Evolutionary conservation across 495 filamentous ascomycete genomes (phyloP).

Genomic region (Aspergillus heteromorphus): DNA sequence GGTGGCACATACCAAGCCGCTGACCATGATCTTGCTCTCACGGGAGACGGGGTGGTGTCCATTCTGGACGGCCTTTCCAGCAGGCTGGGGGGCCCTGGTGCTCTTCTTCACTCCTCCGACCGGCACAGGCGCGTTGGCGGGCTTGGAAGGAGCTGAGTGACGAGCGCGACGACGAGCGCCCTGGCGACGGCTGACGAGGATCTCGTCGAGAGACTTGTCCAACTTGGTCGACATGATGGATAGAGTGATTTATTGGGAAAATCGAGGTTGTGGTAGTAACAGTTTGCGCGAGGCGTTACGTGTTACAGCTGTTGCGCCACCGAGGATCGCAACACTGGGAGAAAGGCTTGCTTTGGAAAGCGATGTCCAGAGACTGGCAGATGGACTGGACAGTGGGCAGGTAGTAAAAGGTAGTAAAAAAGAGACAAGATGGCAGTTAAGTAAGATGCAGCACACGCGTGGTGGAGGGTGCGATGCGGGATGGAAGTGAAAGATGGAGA

Average conservation of each 20-base stretch:
- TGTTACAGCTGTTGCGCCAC: constrained; percentile 3
- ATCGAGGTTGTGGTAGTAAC: constrained; percentile 3
- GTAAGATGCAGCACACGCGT: constrained; percentile 4
- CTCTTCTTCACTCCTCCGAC: constrained; percentile 86
- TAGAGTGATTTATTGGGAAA: not conserved
- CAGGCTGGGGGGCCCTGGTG: constrained; percentile 54
- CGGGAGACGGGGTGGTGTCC: constrained; percentile 51
- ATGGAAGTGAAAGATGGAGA: constrained; percentile 15
- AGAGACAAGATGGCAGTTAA: constrained; percentile 14
- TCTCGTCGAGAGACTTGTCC: constrained; percentile 92
- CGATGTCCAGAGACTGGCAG: constrained; percentile 2
- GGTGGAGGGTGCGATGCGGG: constrained; percentile 16
- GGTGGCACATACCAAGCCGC: constrained; percentile 78
- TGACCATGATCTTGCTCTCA: constrained; percentile 95
- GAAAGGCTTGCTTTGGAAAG: not conserved
- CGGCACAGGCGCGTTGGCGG: constrained; percentile 53
- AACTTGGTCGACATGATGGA: constrained; percentile 80
- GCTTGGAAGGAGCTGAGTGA: constrained; percentile 47
- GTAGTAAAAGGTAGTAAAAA: constrained; percentile 8
- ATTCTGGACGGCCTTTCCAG: constrained; percentile 59
- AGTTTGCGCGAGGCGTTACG: constrained; percentile 7
- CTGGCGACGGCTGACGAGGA: constrained; percentile 71
- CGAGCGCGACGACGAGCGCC: constrained; percentile 50
- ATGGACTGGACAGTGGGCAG: constrained; percentile 17
- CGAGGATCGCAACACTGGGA: constrained; percentile 2